phyloP scores from a whole-genome alignment of 2,329 filamentous ascomycete genomes.

The Exophiala bonariae region DNA sequence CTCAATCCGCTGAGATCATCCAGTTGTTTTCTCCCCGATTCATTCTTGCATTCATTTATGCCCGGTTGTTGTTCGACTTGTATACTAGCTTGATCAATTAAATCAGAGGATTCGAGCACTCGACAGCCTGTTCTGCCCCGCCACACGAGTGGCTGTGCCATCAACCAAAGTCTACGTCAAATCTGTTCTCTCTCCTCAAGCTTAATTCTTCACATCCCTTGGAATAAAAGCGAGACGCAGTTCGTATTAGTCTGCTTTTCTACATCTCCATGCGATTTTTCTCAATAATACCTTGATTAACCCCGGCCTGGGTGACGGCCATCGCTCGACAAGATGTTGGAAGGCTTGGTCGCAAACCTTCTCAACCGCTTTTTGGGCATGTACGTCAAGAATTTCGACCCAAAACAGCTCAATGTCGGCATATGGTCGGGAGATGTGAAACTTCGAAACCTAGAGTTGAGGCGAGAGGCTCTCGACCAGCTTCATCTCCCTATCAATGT shows the following conservation, averaged over 20 bases:
- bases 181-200: too few relatives aligned
- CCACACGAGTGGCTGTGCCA: conserved; percentile 14
- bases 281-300: conserved; percentile 2
- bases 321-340: conserved; percentile 73
- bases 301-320: conserved; percentile 74
- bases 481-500: conserved; percentile 96
- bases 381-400: conserved; percentile 99
- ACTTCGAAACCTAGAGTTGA: conserved; percentile 86
- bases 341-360: conserved; percentile 93
- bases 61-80: too few relatives aligned
- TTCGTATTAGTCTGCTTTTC: too few relatives aligned
- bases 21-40: too few relatives aligned
- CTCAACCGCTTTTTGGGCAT: conserved; percentile 99
- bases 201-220: too few relatives aligned
- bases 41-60: too few relatives aligned
- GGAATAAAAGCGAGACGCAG: too few relatives aligned
- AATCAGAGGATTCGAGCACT: too few relatives aligned
- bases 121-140: conserved; percentile 3
- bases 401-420: conserved; percentile 94
- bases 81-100: too few relatives aligned
- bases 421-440: conserved; percentile 99
- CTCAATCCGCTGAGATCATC: too few relatives aligned
- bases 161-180: too few relatives aligned
- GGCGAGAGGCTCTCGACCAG: conserved; percentile 93
- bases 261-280: too few relatives aligned